Conservation (phyloP, 768 basidiomycete genomes). For the Rhodotorula sphaerocarpa region DNA sequence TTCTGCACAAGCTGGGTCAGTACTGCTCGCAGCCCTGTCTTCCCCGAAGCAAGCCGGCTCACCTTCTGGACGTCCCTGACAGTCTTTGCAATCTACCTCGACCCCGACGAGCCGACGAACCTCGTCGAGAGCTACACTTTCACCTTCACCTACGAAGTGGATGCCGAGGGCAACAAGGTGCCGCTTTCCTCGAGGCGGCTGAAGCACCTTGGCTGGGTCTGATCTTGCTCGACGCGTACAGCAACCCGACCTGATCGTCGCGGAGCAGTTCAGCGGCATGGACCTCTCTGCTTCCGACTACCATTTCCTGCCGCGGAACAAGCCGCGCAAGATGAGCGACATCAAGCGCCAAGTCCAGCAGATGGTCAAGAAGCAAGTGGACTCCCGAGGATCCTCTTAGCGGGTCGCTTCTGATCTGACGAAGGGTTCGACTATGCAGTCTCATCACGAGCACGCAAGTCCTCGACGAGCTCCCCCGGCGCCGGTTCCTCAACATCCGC, state of each 20-base stretch:
- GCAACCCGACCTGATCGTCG: conserved; percentile 29
- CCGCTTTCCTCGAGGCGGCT: neutral
- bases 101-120: conserved; percentile 78
- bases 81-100: conserved; percentile 42
- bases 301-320: neutral
- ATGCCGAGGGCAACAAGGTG: conserved; percentile 25
- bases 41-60: no score
- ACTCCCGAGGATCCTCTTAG: no score
- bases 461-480: conserved; percentile 48
- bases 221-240: neutral
- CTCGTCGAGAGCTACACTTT: conserved; percentile 43
- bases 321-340: conserved; percentile 21
- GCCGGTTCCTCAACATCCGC: conserved; percentile 81
- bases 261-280: conserved; percentile 30
- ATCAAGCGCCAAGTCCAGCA: conserved; percentile 47
- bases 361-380: conserved; percentile 58
- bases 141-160: conserved; percentile 35
- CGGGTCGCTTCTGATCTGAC: neutral
- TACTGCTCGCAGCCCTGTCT: neutral
- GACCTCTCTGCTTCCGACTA: neutral
- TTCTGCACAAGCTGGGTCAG: conserved; percentile 69
- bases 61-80: no score
- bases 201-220: no score
- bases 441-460: conserved; percentile 31
- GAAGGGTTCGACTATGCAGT: no score